Percentiles rank a stretch among this genome's conserved stretches.
phyloP scores from a whole-genome alignment of 2,329 filamentous ascomycete genomes.

The Ciborinia camelliae region DNA sequence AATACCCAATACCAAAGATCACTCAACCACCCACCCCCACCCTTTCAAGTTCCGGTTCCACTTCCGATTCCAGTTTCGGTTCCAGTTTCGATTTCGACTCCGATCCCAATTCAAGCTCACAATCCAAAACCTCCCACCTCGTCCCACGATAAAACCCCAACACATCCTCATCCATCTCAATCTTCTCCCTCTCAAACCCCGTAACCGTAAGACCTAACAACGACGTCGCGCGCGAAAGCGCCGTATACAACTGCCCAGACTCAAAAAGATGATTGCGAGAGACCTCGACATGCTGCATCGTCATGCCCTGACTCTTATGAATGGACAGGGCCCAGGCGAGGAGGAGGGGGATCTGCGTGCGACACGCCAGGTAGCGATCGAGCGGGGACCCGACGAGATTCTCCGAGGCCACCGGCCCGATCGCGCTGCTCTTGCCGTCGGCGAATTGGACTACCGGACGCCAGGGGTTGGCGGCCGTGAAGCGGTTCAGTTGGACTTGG shows the following conservation, averaged over 20 bases:
- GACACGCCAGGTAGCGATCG: conserved; percentile 26
- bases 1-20: no score
- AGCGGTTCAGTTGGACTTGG: neutral
- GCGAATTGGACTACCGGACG: conserved; percentile 29
- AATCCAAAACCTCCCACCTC: conserved; percentile 26
- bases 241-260: conserved; percentile 33
- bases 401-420: conserved; percentile 20
- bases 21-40: no score
- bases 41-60: no score
- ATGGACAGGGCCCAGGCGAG: conserved; percentile 95
- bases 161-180: conserved; percentile 29
- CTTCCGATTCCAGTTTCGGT: no score
- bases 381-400: conserved; percentile 10
- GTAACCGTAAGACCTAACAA: conserved; percentile 32
- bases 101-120: no score
- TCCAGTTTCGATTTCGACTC: no score
- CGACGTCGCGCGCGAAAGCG: conserved; percentile 28
- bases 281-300: conserved; percentile 40
- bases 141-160: conserved; percentile 30
- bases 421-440: conserved; percentile 20
- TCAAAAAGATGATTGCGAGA: conserved; percentile 32
- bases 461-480: neutral
- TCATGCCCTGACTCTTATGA: conserved; percentile 95
- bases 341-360: conserved; percentile 66
- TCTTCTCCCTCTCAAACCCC: conserved; percentile 23